A percentile compares a stretch with the other conserved stretches of the same genome.
Evolutionary conservation across 2,329 filamentous ascomycete species (phyloP).

Genomic region (Aspergillus sp.): DNA sequence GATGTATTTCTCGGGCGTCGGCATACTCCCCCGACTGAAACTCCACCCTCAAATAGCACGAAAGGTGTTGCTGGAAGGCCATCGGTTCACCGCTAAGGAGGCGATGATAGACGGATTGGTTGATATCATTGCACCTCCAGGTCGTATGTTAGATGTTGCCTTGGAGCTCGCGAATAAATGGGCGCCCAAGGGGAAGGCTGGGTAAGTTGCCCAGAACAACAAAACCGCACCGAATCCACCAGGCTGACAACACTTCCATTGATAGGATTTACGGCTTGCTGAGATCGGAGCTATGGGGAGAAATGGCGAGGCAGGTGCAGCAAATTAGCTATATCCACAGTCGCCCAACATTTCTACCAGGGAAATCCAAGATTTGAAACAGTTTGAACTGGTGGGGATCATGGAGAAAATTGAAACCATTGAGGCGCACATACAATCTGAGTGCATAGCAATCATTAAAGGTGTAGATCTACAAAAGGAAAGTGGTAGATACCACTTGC

Average conservation of each 20-base stretch:
- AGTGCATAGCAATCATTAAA: not conserved
- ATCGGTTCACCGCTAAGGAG: slow-evolving; percentile 53
- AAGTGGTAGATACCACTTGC: no score
- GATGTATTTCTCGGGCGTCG: slow-evolving; percentile 57
- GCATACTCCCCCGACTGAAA: slow-evolving; percentile 52
- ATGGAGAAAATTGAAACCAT: not conserved
- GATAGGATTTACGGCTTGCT: slow-evolving; percentile 48
- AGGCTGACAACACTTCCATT: not conserved
- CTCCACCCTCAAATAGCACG: slow-evolving; percentile 51
- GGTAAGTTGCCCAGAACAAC: slow-evolving; percentile 11
- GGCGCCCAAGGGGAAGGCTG: slow-evolving; percentile 35
- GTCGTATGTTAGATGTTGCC: slow-evolving; percentile 48
- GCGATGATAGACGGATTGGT: slow-evolving; percentile 55
- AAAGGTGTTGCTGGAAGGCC: slow-evolving; percentile 57
- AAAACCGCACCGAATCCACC: not conserved
- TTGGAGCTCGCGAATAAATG: slow-evolving; percentile 44
- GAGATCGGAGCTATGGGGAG: slow-evolving; percentile 54
- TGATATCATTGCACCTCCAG: slow-evolving; percentile 50
- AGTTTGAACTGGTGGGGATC: not conserved
- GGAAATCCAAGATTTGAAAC: not conserved
- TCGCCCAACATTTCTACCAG: slow-evolving; percentile 8
- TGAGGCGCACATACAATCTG: not conserved
- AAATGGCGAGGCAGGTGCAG: slow-evolving; percentile 51
- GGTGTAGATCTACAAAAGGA: not conserved
- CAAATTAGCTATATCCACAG: slow-evolving; percentile 56